Base-by-base conservation (phyloP, 495 filamentous ascomycete species). In the Hypoxylon perforatum region DNA sequence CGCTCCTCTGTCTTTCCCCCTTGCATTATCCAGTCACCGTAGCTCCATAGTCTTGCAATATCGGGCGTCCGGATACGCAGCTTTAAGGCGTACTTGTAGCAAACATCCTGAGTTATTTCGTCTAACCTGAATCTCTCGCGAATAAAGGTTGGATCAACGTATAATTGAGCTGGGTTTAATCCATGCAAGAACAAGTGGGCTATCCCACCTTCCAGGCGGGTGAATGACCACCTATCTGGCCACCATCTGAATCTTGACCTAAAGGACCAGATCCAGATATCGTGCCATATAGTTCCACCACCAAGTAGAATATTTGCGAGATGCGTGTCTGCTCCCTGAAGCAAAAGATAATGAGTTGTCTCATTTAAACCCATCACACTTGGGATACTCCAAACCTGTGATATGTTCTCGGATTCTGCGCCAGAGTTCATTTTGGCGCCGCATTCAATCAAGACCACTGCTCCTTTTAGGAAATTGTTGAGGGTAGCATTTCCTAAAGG, bases 41-140 rank as follows among this genome's bases (percentile, higher is more conserved):
- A 49, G n/a, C 46, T 49, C 46, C 46, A 49, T 19, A 23, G 11
- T n/a, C 46, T 49, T 7, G 22, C 46, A 23, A 49, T 12, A 15
- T 49, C 46, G 3, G 46, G 17, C 19, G 46, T 10, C 8, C 23
- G 9, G 4, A 49, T n/a, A 15, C 33, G 5, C 10, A 17, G 25
- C 25, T 28, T 28, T 33, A 23, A 30, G 46, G 11, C 22, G 14
- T 33, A 49, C 23, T 10, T 4, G 15, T 12, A 12, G 14, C 21
- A 11, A 12, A 28, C 9, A 30, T 4, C 1, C 1, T n/a, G 14
- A 38, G 6, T n/a, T n/a, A n/a, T n/a, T n/a, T n/a, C n/a, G n/a
- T n/a, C n/a, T n/a, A n/a, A n/a, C n/a, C n/a, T n/a, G 11, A 49
- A 15, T 3, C 15, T 33, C 11, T n/a, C 5, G 0, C 3, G n/a